Conservation (phyloP, 1,139 yeast genomes). For the Saccharomycopsis hybrid region DNA sequence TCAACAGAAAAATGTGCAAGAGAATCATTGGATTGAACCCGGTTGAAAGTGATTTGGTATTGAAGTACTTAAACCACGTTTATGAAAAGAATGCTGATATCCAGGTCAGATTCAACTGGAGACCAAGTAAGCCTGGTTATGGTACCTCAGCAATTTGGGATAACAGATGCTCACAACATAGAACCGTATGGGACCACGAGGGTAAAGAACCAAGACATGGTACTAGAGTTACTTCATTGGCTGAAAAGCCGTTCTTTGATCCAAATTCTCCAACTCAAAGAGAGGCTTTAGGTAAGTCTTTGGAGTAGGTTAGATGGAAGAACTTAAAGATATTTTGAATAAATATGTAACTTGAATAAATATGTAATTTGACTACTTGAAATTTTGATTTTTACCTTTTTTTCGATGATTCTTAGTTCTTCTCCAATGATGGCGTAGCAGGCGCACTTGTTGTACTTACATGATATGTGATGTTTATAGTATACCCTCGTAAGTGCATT, state of each 20-base stretch:
- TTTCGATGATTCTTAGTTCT: no score
- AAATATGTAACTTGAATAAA: no score
- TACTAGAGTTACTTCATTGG: slow-evolving; percentile 52
- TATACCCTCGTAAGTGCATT: no score
- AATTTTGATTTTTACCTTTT: no score
- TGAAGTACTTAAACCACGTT: slow-evolving; percentile 27
- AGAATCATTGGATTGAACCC: slow-evolving; percentile 41
- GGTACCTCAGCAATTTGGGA: slow-evolving; percentile 58
- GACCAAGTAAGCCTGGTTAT: slow-evolving; percentile 39
- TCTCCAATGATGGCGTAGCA: no score
- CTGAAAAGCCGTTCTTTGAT: slow-evolving; percentile 49
- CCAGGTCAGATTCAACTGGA: slow-evolving; percentile 54
- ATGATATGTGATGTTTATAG: no score
- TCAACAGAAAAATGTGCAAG: slow-evolving; percentile 38
- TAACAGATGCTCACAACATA: slow-evolving; percentile 46
- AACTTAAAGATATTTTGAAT: no score
- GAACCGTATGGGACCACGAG: slow-evolving; percentile 46
- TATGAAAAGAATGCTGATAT: slow-evolving; percentile 42
- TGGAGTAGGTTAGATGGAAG: neutral
- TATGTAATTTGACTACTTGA: no score
- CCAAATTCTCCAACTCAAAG: slow-evolving; percentile 47
- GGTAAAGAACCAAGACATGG: slow-evolving; percentile 43
- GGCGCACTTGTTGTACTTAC: no score
- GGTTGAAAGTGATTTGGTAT: slow-evolving; percentile 28
- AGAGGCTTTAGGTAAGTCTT: slow-evolving; percentile 39